Evolutionary conservation across 768 basidiomycete species (phyloP), one percentile per base, ranked within the genome.

Genomic region (Suillus subaureus): DNA sequence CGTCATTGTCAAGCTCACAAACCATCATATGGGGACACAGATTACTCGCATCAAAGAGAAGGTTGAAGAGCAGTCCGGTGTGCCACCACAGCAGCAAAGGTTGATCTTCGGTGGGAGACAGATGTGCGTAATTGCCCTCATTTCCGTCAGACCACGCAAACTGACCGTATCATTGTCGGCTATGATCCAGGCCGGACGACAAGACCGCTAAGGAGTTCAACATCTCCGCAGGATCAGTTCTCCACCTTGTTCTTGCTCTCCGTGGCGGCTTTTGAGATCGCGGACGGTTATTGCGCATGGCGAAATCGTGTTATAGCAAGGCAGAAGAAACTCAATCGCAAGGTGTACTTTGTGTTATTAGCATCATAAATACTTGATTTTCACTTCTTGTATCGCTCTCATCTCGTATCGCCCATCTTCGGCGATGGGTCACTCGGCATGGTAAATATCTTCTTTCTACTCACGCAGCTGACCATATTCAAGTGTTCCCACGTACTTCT

Each of bases 11-110:
- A 33, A n/a, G 31, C 63, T 65, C 28, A 71, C 51, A 23, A 65
- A 9, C 51, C 52, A 45, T n/a, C n/a, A n/a, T n/a, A n/a, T 28
- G 54, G 33, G 60, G 31, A 43, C 54, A 21, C 74, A 98, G 97
- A 93, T 97, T 72, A 83, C 87, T 52, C 88, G 93, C 70, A 95
- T 98, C 80, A 99, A 99, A 82, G 96, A 97, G 85, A 93, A 93
- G 78, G 94, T 98, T 13, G 97, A 99, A 78, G 96, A 98, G 82
- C 96, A 98, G 79, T 96, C 94, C 6, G 97, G 97, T 69, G 97
- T 99, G 49, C 97, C 97, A 26, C 97, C 97, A 66, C 93, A 84
- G 45, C 97, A 99, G 77, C 97, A 99, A 77, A 88, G 97, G 65
- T 79, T 99, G 73, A 98, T 98, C 76, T 97, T 90, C 77, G 79